A percentile compares a stretch with the other conserved stretches of the same genome.
These are phyloP conservation scores for Arabidopsis arenosa DNA, from an alignment of 345 rosid species.

Conservation along the genomic window DNA sequence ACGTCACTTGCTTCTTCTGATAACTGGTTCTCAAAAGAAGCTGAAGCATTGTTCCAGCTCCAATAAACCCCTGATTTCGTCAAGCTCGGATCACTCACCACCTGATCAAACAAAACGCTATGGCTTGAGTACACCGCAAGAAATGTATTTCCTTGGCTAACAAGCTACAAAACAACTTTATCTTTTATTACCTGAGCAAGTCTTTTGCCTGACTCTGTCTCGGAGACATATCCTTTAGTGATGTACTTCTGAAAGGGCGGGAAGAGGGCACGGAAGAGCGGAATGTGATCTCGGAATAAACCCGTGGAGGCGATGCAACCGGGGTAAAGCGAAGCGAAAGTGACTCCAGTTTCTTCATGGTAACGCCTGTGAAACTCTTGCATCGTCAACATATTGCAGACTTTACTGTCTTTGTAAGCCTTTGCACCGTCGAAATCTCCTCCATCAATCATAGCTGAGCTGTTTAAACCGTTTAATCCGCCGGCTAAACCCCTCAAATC, in stretches of 20 bases:
- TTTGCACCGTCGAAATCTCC: conserved; percentile 96
- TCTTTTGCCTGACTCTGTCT: conserved; percentile 89
- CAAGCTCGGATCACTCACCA: conserved; percentile 94
- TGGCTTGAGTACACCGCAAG: conserved; percentile 18
- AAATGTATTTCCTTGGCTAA: background rate
- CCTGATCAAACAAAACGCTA: conserved; percentile 48
- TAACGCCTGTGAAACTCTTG: conserved; percentile 94
- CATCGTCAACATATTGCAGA: conserved; percentile 96
- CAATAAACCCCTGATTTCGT: conserved; percentile 95
- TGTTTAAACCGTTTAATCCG: conserved; percentile 83
- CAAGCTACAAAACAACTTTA: background rate
- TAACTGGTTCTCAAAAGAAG: conserved; percentile 92
- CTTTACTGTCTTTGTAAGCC: conserved; percentile 99
- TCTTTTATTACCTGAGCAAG: conserved; percentile 59
- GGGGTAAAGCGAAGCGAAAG: conserved; percentile 89
- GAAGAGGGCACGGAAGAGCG: conserved; percentile 86
- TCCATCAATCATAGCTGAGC: conserved; percentile 88
- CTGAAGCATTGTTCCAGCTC: conserved; percentile 98
- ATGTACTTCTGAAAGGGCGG: conserved; percentile 99
- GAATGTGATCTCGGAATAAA: conserved; percentile 96
- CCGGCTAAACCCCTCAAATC: conserved; percentile 90
- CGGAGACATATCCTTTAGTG: conserved; percentile 95
- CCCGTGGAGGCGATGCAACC: conserved; percentile 99
- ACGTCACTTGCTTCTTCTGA: conserved; percentile 90
- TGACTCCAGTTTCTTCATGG: conserved; percentile 84